phyloP scores from a whole-genome alignment of 768 basidiomycete species.

The Podaxis sp. region DNA sequence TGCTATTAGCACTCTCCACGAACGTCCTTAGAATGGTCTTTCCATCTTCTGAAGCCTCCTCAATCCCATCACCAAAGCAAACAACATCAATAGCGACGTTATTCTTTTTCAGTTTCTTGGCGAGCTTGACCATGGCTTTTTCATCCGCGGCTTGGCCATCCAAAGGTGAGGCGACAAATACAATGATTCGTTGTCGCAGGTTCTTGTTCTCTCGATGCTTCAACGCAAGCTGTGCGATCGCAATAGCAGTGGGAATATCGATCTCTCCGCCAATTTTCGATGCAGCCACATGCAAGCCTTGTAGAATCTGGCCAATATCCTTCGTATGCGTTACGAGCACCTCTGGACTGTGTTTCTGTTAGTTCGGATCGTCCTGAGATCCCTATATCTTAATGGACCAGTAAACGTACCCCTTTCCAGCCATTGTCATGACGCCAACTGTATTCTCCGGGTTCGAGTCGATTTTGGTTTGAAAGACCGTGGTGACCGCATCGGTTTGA shows the following conservation, averaged over 20 bases:
- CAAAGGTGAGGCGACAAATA: slow-evolving; percentile 91
- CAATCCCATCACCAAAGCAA: slow-evolving; percentile 87
- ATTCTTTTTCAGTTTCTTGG: slow-evolving; percentile 99
- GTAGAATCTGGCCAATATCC: slow-evolving; percentile 89
- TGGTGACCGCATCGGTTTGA: slow-evolving; percentile 88
- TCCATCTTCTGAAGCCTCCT: slow-evolving; percentile 58
- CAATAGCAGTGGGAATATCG: slow-evolving; percentile 88
- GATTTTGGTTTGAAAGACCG: slow-evolving; percentile 89
- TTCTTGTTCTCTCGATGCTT: slow-evolving; percentile 99
- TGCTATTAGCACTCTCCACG: slow-evolving; percentile 76
- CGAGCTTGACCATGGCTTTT: slow-evolving; percentile 80
- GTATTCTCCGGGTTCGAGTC: slow-evolving; percentile 97
- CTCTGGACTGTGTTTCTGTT: slow-evolving; percentile 63
- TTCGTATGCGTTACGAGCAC: slow-evolving; percentile 96
- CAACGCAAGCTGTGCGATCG: slow-evolving; percentile 92
- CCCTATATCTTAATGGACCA: not conserved
- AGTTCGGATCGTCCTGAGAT: slow-evolving; percentile 2
- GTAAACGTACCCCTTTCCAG: slow-evolving; percentile 80
- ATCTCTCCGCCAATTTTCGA: slow-evolving; percentile 76
- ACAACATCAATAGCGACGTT: slow-evolving; percentile 95
- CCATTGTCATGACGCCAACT: slow-evolving; percentile 98
- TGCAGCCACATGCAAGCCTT: slow-evolving; percentile 71
- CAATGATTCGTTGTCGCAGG: slow-evolving; percentile 91
- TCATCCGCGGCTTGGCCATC: slow-evolving; percentile 69
- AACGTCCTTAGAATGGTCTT: slow-evolving; percentile 74